phyloP scores from a whole-genome alignment of 2,329 filamentous ascomycete genomes.

The Chalaropsis thielavioides region DNA sequence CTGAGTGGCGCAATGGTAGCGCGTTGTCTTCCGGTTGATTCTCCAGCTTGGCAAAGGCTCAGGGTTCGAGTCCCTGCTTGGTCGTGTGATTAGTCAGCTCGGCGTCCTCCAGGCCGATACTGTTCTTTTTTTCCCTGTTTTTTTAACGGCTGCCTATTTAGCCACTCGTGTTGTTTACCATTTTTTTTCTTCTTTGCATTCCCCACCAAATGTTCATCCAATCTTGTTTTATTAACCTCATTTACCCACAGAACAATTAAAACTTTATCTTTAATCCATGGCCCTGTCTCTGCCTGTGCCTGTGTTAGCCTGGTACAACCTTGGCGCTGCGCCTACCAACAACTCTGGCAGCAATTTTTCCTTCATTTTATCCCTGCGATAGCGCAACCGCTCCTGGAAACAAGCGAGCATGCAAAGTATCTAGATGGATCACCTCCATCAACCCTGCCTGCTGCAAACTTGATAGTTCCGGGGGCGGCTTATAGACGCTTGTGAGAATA shows the following conservation, averaged over 20 bases:
- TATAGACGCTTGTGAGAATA: conserved; percentile 16
- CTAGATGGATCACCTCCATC: conserved; percentile 7
- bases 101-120: not conserved
- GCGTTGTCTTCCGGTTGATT: conserved; percentile 18
- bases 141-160: not conserved
- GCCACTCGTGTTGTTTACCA: too few species aligned
- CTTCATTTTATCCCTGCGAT: too few species aligned
- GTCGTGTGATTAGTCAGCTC: not conserved
- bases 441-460: not conserved
- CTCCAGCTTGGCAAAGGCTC: conserved; percentile 17
- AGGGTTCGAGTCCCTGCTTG: conserved; percentile 18
- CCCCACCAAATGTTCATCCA: too few species aligned
- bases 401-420: conserved; percentile 4
- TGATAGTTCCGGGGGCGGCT: conserved; percentile 14
- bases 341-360: too few species aligned
- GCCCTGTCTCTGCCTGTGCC: too few species aligned
- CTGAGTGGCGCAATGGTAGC: conserved; percentile 18
- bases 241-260: too few species aligned
- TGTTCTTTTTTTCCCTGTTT: not conserved
- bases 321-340: too few species aligned
- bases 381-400: not conserved
- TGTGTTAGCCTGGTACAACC: too few species aligned
- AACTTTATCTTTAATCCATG: too few species aligned
- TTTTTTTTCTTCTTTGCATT: not conserved
- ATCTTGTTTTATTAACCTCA: too few species aligned